Evolutionary conservation across 306 rosid species (phyloP).

Genomic region (Ormosia semicastrata): DNA sequence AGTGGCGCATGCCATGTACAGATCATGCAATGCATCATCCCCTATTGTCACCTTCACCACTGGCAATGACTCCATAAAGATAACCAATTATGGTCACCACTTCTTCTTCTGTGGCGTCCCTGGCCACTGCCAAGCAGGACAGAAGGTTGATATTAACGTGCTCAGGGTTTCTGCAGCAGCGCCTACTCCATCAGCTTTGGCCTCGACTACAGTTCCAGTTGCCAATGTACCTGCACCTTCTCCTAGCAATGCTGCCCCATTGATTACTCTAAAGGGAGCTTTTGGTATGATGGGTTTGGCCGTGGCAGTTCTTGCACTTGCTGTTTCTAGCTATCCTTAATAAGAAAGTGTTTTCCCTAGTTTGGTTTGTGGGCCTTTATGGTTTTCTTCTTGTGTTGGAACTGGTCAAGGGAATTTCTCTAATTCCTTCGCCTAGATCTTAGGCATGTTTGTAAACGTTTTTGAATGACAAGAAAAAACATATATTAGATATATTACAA

Average conservation of each 20-base stretch:
- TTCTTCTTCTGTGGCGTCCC: conserved; percentile 85
- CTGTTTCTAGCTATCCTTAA: conserved; percentile 27
- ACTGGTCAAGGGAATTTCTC: conserved; percentile 5
- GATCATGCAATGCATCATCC: conserved; percentile 60
- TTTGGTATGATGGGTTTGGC: conserved; percentile 36
- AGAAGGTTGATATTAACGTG: conserved; percentile 73
- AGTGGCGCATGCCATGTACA: conserved; percentile 78
- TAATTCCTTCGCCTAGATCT: not conserved
- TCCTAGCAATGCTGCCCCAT: conserved; percentile 41
- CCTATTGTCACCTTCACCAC: conserved; percentile 67
- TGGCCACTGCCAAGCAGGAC: conserved; percentile 86
- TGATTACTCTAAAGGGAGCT: conserved; percentile 22
- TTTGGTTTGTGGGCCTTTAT: conserved; percentile 6
- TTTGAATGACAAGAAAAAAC: conserved; percentile 10
- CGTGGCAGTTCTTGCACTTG: conserved; percentile 30
- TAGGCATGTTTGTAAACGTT: not conserved
- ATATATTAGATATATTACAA: not conserved
- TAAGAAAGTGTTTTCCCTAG: not conserved
- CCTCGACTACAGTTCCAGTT: conserved; percentile 25
- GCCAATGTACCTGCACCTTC: conserved; percentile 46
- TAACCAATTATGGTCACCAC: conserved; percentile 69
- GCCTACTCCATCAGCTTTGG: conserved; percentile 50
- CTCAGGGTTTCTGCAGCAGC: conserved; percentile 31
- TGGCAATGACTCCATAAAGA: conserved; percentile 71
- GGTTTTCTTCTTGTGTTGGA: conserved; percentile 9